Percentiles rank a stretch among this genome's conserved stretches.
Conservation (phyloP, 257 asterid species). For the Leptodermis oblonga region DNA sequence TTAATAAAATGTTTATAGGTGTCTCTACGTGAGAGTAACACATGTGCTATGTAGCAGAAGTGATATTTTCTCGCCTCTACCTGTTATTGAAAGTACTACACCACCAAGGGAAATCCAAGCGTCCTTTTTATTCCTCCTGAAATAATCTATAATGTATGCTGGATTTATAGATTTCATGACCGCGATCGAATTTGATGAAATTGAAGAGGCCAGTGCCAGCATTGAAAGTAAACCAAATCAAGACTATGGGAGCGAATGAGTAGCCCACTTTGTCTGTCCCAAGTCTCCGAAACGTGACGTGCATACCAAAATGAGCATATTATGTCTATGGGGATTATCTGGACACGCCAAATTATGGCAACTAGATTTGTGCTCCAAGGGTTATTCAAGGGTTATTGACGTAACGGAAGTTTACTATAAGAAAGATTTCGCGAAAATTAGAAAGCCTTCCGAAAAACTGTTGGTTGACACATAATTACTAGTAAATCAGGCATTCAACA, state of each 20-base stretch:
- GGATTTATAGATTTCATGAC: slow-evolving; percentile 54
- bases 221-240: slow-evolving; percentile 45
- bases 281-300: slow-evolving; percentile 43
- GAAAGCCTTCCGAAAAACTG: too few relatives aligned
- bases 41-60: too few relatives aligned
- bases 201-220: slow-evolving; percentile 52
- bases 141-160: slow-evolving; percentile 36
- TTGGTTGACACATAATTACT: too few relatives aligned
- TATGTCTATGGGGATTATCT: too few relatives aligned
- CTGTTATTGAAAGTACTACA: slow-evolving; percentile 48
- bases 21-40: too few relatives aligned
- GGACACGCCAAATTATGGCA: too few relatives aligned
- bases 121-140: slow-evolving; percentile 35
- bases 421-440: too few relatives aligned
- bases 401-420: too few relatives aligned
- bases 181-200: slow-evolving; percentile 41
- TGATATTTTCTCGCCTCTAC: slow-evolving; percentile 18
- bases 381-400: too few relatives aligned
- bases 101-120: slow-evolving; percentile 74
- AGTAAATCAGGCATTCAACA: too few relatives aligned
- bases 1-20: too few relatives aligned
- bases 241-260: slow-evolving; percentile 50
- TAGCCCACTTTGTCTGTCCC: slow-evolving; percentile 72
- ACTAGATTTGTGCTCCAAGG: too few relatives aligned
- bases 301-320: slow-evolving; percentile 39